phyloP scores from a whole-genome alignment of 257 asterid genomes.

The Fraxinus americana region DNA sequence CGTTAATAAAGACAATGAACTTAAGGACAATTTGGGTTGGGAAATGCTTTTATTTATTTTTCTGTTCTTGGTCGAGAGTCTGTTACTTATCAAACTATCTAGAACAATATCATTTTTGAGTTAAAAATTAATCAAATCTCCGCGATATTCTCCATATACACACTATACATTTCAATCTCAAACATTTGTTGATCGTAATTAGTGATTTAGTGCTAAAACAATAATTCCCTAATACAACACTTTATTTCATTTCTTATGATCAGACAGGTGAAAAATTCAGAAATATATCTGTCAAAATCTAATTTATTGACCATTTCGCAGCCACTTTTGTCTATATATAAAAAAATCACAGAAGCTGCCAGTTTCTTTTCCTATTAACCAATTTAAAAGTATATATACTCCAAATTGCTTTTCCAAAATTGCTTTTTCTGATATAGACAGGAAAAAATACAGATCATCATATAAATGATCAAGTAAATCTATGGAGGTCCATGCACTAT shows the following conservation, averaged over 20 bases:
- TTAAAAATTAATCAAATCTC: no score
- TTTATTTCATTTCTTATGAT: neutral
- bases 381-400: neutral
- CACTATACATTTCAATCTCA: no score
- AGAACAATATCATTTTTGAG: neutral
- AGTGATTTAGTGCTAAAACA: no score
- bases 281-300: neutral
- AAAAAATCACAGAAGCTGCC: conserved; percentile 32
- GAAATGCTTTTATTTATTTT: no score
- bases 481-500: conserved; percentile 62
- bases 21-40: no score
- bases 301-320: neutral
- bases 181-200: no score
- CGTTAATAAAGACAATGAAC: no score
- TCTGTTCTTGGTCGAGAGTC: neutral
- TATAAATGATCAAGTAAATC: conserved; percentile 12
- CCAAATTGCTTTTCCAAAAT: conserved; percentile 1
- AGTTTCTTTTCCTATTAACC: conserved; percentile 13
- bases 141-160: no score
- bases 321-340: conserved; percentile 1
- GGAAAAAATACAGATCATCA: conserved; percentile 10
- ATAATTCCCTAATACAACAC: no score
- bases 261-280: neutral
- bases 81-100: neutral
- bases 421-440: conserved; percentile 39